Evolutionary conservation across 1,284 basidiomycete species (phyloP).

Genomic region (Pseudozyma flocculosa): DNA sequence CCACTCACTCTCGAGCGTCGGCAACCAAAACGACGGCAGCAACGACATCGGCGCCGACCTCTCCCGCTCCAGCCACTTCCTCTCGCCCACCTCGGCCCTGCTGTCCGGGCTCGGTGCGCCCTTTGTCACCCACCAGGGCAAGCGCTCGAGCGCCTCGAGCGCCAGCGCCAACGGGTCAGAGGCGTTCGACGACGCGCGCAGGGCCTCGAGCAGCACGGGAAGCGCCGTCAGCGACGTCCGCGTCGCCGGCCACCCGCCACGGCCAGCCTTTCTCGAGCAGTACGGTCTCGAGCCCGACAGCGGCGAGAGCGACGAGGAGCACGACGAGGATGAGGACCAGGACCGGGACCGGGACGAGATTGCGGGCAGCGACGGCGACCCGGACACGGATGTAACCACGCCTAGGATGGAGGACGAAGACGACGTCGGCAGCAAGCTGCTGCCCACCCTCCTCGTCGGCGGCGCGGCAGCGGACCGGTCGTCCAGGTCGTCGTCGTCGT

Average conservation of each 20-base stretch:
- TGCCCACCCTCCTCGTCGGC: background rate
- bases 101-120: too few relatives aligned
- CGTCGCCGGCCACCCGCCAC: background rate
- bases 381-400: background rate
- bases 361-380: background rate
- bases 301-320: slow-evolving; percentile 29
- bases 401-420: background rate
- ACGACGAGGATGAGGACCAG: slow-evolving; percentile 8
- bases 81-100: too few relatives aligned
- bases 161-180: too few relatives aligned
- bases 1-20: background rate
- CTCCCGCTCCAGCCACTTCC: too few relatives aligned
- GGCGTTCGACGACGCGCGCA: too few relatives aligned
- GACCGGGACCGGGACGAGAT: slow-evolving; percentile 11
- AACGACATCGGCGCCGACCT: too few relatives aligned
- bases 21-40: too few relatives aligned
- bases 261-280: slow-evolving; percentile 23
- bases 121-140: too few relatives aligned
- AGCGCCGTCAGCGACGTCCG: background rate
- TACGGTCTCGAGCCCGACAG: slow-evolving; percentile 23
- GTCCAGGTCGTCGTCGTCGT: too few relatives aligned
- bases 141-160: too few relatives aligned
- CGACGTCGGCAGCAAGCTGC: background rate
- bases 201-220: background rate
- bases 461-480: too few relatives aligned